Percentiles rank a stretch among this genome's conserved stretches.
Conservation (phyloP, 176 grass and related monocot species). For the Raddia guianensis region DNA sequence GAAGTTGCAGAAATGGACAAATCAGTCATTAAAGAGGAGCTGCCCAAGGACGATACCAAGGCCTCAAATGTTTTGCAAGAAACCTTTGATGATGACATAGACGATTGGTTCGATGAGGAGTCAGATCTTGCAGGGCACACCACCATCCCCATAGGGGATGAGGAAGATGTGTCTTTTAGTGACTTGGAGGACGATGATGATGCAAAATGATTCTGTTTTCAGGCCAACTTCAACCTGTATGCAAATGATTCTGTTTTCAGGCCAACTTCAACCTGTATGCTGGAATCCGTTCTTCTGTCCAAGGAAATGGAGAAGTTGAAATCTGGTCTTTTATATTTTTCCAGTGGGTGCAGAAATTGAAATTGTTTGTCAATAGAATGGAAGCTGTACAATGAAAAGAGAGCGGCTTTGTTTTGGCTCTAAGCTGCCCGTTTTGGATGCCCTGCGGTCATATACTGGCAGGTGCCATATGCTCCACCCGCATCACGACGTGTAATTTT, state of each 20-base stretch:
- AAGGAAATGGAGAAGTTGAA: constrained; percentile 36
- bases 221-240: constrained; percentile 13
- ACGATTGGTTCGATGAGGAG: constrained; percentile 87
- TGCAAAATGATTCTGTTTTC: constrained; percentile 42
- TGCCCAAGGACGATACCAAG: constrained; percentile 44
- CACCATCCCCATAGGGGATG: constrained; percentile 58
- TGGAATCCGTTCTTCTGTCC: constrained; percentile 41
- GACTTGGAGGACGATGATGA: constrained; percentile 88
- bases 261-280: constrained; percentile 14
- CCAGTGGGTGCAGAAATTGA: constrained; percentile 32
- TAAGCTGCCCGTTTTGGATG: constrained; percentile 46
- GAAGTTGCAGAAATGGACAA: constrained; percentile 70
- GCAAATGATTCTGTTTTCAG: constrained; percentile 43
- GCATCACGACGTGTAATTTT: constrained; percentile 42
- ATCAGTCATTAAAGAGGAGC: constrained; percentile 70
- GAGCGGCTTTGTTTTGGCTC: constrained; percentile 38
- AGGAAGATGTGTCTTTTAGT: constrained; percentile 91
- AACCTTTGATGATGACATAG: constrained; percentile 64
- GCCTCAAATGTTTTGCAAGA: constrained; percentile 44
- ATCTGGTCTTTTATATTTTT: constrained; percentile 39
- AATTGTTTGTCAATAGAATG: constrained; percentile 30
- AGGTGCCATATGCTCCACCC: neutral
- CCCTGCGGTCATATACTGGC: neutral
- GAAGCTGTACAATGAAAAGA: constrained; percentile 25
- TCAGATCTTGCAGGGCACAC: constrained; percentile 44